Conservation (phyloP, 2,329 filamentous ascomycete species). For the Aspergillus quadrilineatus region DNA sequence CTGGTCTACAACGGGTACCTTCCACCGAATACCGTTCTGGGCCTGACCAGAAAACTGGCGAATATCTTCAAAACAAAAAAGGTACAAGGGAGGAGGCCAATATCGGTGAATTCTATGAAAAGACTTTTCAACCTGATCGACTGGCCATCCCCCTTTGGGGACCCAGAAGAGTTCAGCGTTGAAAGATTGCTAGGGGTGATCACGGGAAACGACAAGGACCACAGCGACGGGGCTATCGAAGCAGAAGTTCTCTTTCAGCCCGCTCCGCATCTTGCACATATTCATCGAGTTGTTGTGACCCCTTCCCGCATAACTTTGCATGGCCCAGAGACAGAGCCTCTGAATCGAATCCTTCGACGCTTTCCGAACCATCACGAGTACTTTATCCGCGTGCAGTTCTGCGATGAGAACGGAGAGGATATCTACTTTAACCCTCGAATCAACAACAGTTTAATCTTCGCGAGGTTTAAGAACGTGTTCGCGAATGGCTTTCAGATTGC, state of each 20-base stretch:
- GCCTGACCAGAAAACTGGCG: constrained; percentile 48
- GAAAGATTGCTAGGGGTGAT: constrained; percentile 44
- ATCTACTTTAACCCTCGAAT: constrained; percentile 20
- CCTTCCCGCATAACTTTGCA: constrained; percentile 56
- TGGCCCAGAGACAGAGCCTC: constrained; percentile 54
- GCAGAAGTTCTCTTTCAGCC: constrained; percentile 16
- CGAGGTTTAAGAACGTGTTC: constrained; percentile 62
- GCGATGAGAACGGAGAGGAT: constrained; percentile 27
- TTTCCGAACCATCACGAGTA: constrained; percentile 26
- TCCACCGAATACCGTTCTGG: constrained; percentile 52
- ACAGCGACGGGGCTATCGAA: constrained; percentile 22
- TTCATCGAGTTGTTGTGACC: constrained; percentile 59
- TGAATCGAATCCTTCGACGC: constrained; percentile 30
- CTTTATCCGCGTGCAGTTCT: constrained; percentile 28
- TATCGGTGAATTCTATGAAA: constrained; percentile 56
- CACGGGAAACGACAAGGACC: constrained; percentile 42
- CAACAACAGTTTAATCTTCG: constrained; percentile 23
- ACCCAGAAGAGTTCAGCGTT: constrained; percentile 44
- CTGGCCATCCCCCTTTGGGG: constrained; percentile 53
- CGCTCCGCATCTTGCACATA: constrained; percentile 45
- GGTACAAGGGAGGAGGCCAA: constrained; percentile 29
- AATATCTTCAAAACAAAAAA: constrained; percentile 28
- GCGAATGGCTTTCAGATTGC: constrained; percentile 61
- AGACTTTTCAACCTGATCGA: constrained; percentile 55
- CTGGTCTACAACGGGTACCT: constrained; percentile 64